Base-by-base conservation (phyloP, 140 eudicot species). In the Anethum foeniculum region DNA sequence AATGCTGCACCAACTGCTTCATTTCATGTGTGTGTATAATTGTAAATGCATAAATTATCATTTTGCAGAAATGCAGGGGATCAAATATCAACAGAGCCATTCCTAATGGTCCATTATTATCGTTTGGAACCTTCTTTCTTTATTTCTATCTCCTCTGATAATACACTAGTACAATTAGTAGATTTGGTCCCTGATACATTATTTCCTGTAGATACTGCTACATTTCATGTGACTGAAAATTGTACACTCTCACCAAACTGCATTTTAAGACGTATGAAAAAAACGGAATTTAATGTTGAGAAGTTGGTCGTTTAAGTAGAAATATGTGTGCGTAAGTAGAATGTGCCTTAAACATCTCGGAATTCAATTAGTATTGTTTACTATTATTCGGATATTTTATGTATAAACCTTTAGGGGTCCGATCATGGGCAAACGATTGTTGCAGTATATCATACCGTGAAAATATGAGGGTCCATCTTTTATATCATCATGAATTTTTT, bases 1-100 rank as follows among this genome's bases (percentile, higher is more conserved):
- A 68, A 68, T 68, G 44, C 74, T 30, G 74, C 74, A 68, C 74
- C 74, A 16, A 68, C 74, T 68, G 74, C 74, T 68, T 14, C 74
- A 68, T 1, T 68, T 6, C 74, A 68, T 68, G 41, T 13, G 23
- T 28, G 21, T 64, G 18, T n/a, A 7, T 58, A 58, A 21, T 27
- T 64, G 21, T 25, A 60, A 6, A 60, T 60, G 25, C 13, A 60
- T 25, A 19, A 19, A 56, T 56, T 5, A 34, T 68, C 43, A 34
- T 68, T 13, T 3, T 68, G 74, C 74, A 68, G 74, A 30, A 68
- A 34, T 12, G 44, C 74, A 68, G 74, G 74, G 43, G 44, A 34
- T 68, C 23, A 68, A 68, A 28, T 68, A 68, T 68, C 44, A 68
- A 30, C 7, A n/a, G 44, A 30, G 74, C 74, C 43, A 68, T 68